Evolutionary conservation across 1,284 basidiomycete genomes (phyloP), one percentile per base, ranked within the genome.

Genomic region (Boletus calvinii): DNA sequence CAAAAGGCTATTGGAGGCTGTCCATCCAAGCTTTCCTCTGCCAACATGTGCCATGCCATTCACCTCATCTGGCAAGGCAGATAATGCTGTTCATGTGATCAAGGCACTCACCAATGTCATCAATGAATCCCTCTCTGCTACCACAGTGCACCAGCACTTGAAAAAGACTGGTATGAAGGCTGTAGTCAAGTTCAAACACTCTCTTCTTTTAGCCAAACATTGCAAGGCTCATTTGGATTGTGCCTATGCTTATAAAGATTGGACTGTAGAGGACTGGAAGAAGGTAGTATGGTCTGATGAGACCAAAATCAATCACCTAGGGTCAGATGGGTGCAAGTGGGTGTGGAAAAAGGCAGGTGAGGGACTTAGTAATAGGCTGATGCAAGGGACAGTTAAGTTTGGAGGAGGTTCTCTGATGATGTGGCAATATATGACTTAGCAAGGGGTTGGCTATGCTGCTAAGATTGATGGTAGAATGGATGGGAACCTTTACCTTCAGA

Each of bases 251-350:
- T 10, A 37, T 11, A 44, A n/a, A 9, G 20, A 44, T 44, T 44
- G 42, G 31, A 44, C 42, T 44, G 3, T 44, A n/a, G 18, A 44
- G 30, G 42, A 44, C 15, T 44, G 13, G 8, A 44, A 43, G 18
- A 31, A 11, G 30, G 20, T 44, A 1, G 11, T 32, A 22, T 44
- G 31, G 41, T 58, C 41, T n/a, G 37, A 56, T 56, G 40, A 56
- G 32, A 46, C 30, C 4, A 55, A 37, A 31, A 26, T 26, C 26
- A 26, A 26, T 26, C 26, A 26, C 7, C 26, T 26, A 26, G 26
- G 40, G 10, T 46, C 43, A 51, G 37, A 51, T 51, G 36, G 30
- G 2, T 1, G 7, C 12, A 38, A 50, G 10, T 50, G 35, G 18
- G 36, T 3, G 1, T 50, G 41, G 20, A 50, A 50, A 51, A 51